Percentiles rank a stretch among this genome's conserved stretches.
phyloP scores from a whole-genome alignment of 441 rosid species.

The Aleurites moluccanus region DNA sequence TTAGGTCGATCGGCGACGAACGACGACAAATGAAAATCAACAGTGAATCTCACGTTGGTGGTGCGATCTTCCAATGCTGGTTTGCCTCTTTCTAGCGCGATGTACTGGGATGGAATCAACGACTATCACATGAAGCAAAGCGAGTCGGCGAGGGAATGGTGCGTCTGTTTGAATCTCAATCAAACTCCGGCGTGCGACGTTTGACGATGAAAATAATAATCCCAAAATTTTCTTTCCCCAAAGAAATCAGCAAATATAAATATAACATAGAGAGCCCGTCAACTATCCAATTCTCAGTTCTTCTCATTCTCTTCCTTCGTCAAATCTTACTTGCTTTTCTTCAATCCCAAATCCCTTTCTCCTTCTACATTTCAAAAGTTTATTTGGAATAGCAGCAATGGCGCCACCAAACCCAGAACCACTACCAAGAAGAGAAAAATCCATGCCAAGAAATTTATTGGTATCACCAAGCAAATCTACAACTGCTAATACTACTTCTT shows the following conservation, averaged over 20 bases:
- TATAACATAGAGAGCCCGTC: background rate
- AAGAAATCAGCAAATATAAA: background rate
- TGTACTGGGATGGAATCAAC: no score
- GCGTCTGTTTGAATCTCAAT: no score
- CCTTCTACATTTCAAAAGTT: slow-evolving; percentile 23
- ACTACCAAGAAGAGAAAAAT: slow-evolving; percentile 36
- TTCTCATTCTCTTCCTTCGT: slow-evolving; percentile 37
- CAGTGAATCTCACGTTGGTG: no score
- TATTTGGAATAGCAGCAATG: slow-evolving; percentile 29
- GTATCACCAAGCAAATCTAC: slow-evolving; percentile 21
- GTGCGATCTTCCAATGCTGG: no score
- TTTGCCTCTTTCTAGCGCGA: no score
- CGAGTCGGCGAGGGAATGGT: no score
- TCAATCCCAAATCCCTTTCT: slow-evolving; percentile 24
- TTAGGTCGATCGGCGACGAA: no score
- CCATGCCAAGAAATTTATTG: background rate
- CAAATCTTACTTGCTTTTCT: slow-evolving; percentile 35
- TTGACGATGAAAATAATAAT: no score
- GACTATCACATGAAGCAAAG: no score
- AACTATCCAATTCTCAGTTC: slow-evolving; percentile 6
- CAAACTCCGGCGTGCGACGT: no score
- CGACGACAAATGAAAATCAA: no score
- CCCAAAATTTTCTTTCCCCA: background rate
- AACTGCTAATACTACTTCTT: background rate
- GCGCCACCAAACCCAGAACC: slow-evolving; percentile 33